Conservation (phyloP, 495 filamentous ascomycete genomes). For the Aspergillus conjunctus region DNA sequence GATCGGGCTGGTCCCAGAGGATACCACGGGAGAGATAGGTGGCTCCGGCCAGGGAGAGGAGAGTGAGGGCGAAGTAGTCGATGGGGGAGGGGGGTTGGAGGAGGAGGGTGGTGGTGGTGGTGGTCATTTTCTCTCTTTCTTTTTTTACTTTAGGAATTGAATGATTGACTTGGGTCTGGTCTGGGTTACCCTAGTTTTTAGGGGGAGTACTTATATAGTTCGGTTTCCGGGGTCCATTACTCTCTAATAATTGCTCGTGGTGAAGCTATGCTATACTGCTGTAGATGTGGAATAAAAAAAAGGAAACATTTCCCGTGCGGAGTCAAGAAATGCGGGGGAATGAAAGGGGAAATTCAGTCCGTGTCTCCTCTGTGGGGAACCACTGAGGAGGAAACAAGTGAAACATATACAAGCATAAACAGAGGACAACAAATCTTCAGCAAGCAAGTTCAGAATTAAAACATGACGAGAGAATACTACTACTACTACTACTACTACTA, state of each 20-base stretch:
- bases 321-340: neutral
- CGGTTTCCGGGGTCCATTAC: too few relatives aligned
- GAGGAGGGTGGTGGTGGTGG: conserved; percentile 26
- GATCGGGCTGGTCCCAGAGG: conserved; percentile 42
- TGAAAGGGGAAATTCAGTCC: conserved; percentile 10
- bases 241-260: neutral
- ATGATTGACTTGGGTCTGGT: neutral
- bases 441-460: too few relatives aligned
- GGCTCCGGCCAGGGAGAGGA: conserved; percentile 31
- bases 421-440: too few relatives aligned
- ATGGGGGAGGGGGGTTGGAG: conserved; percentile 30
- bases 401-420: too few relatives aligned
- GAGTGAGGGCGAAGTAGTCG: conserved; percentile 36
- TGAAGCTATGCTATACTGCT: too few relatives aligned
- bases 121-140: conserved; percentile 7
- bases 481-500: too few relatives aligned
- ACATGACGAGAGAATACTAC: too few relatives aligned
- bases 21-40: conserved; percentile 36
- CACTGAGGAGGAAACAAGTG: too few relatives aligned
- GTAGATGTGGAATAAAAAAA: neutral
- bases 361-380: neutral
- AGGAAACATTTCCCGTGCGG: conserved; percentile 17
- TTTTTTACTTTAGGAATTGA: neutral
- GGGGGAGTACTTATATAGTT: too few relatives aligned
- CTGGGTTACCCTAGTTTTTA: too few relatives aligned